Conservation (phyloP, 441 rosid genomes). For the Lepidium campestre region DNA sequence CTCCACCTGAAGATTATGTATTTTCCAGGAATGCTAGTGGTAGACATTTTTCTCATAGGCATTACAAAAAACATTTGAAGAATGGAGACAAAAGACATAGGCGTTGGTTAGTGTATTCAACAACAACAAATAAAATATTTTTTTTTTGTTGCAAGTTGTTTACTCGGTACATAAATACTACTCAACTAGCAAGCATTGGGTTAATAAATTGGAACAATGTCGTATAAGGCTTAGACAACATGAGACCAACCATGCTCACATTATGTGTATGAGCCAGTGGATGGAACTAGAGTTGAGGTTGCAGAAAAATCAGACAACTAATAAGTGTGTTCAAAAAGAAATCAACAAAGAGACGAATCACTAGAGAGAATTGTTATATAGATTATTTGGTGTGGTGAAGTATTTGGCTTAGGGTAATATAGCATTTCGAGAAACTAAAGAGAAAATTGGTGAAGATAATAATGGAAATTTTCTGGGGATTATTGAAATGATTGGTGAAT, state of each 20-base stretch:
- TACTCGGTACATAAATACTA: neutral
- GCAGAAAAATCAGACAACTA: neutral
- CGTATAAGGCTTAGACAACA: neutral
- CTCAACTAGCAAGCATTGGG: neutral
- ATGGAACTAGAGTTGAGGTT: neutral
- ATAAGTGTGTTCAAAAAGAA: neutral
- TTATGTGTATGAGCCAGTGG: neutral
- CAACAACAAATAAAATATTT: neutral
- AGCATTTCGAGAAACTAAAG: neutral
- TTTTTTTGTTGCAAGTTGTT: neutral
- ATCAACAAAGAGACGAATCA: neutral
- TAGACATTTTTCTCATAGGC: neutral
- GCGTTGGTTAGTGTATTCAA: neutral
- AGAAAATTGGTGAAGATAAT: neutral
- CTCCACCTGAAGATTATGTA: neutral
- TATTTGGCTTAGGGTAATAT: neutral
- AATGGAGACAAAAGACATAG: neutral
- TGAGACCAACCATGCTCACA: neutral
- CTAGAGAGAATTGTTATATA: neutral
- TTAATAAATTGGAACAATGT: neutral
- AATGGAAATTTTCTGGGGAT: neutral
- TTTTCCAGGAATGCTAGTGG: neutral
- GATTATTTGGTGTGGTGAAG: neutral
- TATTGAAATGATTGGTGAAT: neutral
- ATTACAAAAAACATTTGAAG: neutral